Evolutionary conservation across 805 yeast species (phyloP).

Genomic region (Saturnispora galanensis): DNA sequence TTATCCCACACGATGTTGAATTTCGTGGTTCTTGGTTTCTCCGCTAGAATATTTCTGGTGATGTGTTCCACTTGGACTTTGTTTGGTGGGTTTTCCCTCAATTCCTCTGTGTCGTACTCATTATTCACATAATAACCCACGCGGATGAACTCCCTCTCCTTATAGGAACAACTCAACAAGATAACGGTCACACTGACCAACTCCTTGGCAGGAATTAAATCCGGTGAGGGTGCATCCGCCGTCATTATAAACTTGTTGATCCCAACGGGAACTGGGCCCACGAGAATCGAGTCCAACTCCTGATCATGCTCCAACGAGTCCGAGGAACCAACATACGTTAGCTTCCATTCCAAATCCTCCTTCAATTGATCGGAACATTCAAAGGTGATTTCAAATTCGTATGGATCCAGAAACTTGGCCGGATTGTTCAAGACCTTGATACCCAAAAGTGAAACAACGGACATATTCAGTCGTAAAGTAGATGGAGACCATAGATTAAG

Average conservation of each 20-base stretch:
- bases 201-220: conserved; percentile 91
- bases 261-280: conserved; percentile 98
- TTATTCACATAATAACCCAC: conserved; percentile 97
- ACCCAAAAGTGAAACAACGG: conserved; percentile 85
- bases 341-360: conserved; percentile 93
- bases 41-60: conserved; percentile 88
- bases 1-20: conserved; percentile 97
- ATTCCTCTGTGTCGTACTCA: conserved; percentile 88
- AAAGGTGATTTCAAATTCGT: conserved; percentile 93
- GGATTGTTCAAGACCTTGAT: conserved; percentile 92
- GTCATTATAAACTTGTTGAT: conserved; percentile 84
- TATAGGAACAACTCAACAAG: conserved; percentile 82
- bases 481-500: too few species aligned
- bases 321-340: conserved; percentile 94
- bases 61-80: conserved; percentile 92
- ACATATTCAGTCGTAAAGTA: conserved; percentile 39
- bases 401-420: conserved; percentile 85
- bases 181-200: conserved; percentile 93
- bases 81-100: conserved; percentile 87
- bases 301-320: conserved; percentile 93
- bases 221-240: conserved; percentile 97
- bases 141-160: conserved; percentile 88
- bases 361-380: conserved; percentile 90
- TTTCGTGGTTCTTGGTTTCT: conserved; percentile 94
- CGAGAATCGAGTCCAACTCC: conserved; percentile 90